Evolutionary conservation across 345 rosid species (phyloP).

Genomic region (Cardamine occulta): DNA sequence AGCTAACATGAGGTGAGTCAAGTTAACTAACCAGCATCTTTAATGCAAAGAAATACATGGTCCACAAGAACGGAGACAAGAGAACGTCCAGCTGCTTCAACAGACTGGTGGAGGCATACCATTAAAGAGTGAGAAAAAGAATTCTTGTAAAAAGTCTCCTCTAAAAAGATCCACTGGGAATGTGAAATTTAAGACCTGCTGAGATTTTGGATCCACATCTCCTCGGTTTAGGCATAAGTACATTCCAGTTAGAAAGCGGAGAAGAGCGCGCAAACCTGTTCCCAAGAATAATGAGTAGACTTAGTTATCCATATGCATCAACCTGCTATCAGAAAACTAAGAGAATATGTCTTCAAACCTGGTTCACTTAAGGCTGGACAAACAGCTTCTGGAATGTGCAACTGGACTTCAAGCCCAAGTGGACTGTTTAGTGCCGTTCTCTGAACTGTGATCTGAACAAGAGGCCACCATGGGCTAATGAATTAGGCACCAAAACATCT

Average conservation of each 20-base stretch:
- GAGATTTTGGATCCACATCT: conserved; percentile 84
- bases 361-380: conserved; percentile 99
- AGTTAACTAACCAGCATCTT: conserved; percentile 82
- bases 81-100: conserved; percentile 94
- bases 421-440: conserved; percentile 91
- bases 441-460: conserved; percentile 85
- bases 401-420: conserved; percentile 96
- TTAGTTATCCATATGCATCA: conserved; percentile 24
- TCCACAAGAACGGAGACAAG: conserved; percentile 89
- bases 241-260: conserved; percentile 91
- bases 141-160: neutral
- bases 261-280: conserved; percentile 94
- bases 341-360: conserved; percentile 51
- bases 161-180: neutral
- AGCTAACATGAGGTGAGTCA: conserved; percentile 12
- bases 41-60: conserved; percentile 94
- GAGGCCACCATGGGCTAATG: conserved; percentile 31
- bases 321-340: conserved; percentile 26
- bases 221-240: conserved; percentile 94
- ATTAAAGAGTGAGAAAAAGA: conserved; percentile 36
- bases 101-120: conserved; percentile 59
- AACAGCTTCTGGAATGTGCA: conserved; percentile 92
- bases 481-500: conserved; percentile 10
- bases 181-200: conserved; percentile 61
- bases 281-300: conserved; percentile 34